Evolutionary conservation across 805 yeast genomes (phyloP), one percentile per base, ranked within the genome.

Genomic region (Zygotorulaspora chibaensis): DNA sequence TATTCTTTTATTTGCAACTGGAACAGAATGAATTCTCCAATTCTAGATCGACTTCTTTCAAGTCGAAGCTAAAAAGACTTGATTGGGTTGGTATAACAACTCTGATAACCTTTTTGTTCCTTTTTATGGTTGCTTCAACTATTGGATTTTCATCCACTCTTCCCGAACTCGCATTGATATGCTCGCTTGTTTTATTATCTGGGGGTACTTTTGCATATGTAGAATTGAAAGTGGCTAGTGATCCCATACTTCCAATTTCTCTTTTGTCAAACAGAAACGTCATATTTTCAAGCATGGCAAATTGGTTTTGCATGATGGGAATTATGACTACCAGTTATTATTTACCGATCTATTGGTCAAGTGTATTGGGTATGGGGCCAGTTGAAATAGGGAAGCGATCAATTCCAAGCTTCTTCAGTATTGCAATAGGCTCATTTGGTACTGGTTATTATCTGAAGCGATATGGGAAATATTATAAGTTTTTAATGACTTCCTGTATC

Each of bases 381-480:
- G 75, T 80, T 3, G 73, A 77, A 45, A 76, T 79, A 46, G 91
- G 89, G 8, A 58, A 72, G 38, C 69, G 86, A 54, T 61, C 79
- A 45, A 62, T 81, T 23, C 85, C 87, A 9, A 80, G 78, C 52
- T 81, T 83, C 56, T 63, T 83, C 43, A 73, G 78, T 9, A 73
- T 77, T 11, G 77, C 86, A 1, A 35, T 71, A 33, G 83, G 87
- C 2, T 80, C 86, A 1, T 68, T 83, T 16, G 79, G 79, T 8
- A 75, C 86, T 8, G 88, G 88, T 0, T 60, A 67, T 40, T 81
- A 80, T 62, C 81, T 83, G 84, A 79, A 73, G 54, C 61, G 61
- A 41, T 80, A 86, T 1, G 88, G 87, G 2, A 74, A 69, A 38
- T 84, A 84, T 61, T 74, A 72, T 54, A 66, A 55, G 25, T 72